Conservation (phyloP, 495 filamentous ascomycete species). For the Penicillium ucsense region DNA sequence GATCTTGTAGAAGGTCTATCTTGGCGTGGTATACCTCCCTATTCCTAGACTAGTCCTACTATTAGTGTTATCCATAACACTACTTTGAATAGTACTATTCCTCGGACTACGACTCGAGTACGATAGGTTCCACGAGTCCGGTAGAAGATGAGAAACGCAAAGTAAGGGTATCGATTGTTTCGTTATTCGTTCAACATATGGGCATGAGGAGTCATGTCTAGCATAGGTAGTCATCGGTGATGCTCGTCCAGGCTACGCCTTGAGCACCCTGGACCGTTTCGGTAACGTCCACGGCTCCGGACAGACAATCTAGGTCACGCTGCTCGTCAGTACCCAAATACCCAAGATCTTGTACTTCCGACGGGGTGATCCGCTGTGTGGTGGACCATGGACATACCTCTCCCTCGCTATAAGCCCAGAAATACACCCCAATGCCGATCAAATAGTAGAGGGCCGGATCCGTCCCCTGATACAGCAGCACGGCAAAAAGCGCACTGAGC, state of each 20-base stretch:
- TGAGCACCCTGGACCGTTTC: slow-evolving; percentile 18
- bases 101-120: too few relatives aligned
- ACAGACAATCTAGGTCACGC: slow-evolving; percentile 38
- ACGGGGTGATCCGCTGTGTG: too few relatives aligned
- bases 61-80: too few relatives aligned
- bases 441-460: slow-evolving; percentile 90
- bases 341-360: too few relatives aligned
- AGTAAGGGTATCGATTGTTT: neutral
- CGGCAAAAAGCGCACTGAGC: slow-evolving; percentile 60
- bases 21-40: too few relatives aligned
- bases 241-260: slow-evolving; percentile 15
- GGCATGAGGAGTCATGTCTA: neutral
- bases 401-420: slow-evolving; percentile 95
- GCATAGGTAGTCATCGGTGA: too few relatives aligned
- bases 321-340: too few relatives aligned
- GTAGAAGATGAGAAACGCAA: too few relatives aligned
- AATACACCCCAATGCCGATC: slow-evolving; percentile 79
- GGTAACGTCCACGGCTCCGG: slow-evolving; percentile 49
- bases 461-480: slow-evolving; percentile 83
- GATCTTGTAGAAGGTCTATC: too few relatives aligned
- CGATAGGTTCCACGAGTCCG: too few relatives aligned
- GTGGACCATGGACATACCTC: slow-evolving; percentile 53
- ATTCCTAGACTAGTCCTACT: too few relatives aligned
- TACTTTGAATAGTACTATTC: too few relatives aligned
- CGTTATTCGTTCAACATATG: neutral